Evolutionary conservation across 768 basidiomycete species (phyloP), one percentile per base, ranked within the genome.

Genomic region (Dendrothele bispora): DNA sequence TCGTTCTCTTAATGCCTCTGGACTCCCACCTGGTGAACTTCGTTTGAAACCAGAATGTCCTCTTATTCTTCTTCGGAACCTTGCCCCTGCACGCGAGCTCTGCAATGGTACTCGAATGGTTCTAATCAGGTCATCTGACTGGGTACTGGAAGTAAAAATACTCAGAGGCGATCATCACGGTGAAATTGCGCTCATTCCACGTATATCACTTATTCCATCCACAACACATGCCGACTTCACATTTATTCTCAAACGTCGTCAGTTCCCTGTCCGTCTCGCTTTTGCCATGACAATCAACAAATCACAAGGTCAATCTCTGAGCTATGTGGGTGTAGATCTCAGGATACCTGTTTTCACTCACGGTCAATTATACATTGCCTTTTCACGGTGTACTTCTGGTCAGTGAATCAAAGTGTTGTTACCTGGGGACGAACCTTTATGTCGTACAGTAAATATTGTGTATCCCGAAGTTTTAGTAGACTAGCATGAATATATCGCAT

Each of bases 31-130:
- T 7, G 59, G 64, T 1, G 51, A 69, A n/a, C 53, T 73, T 1
- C 43, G 49, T 4, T 47, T 74, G 24, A 63, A 72, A 48, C 12
- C 54, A 48, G 61, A 64, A 41, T 56, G 55, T 17, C 61, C 72
- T 4, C 39, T 78, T 0, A 78, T 79, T 48, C 52, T 79, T 0
- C 56, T 80, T 1, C 44, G 72, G 0, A 79, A 81, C 53, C 56
- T 79, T 15, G 55, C 61, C 35, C 67, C 74, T 4, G 15, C 41
- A 0, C 34, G 58, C 20, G 70, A 72, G 0, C 53, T 74, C 0
- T 73, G 65, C 50, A 72, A 73, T 65, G 74, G 73, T 2, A 68
- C 69, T 0, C 18, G 62, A 0, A 39, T 62, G 37, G n/a, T n/a
- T n/a, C n/a, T n/a, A n/a, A n/a, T n/a, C n/a, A n/a, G n/a, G n/a